These are phyloP conservation scores for Colletotrichum sp. DNA, from an alignment of 2,329 filamentous ascomycete genomes.

Conservation along the genomic window DNA sequence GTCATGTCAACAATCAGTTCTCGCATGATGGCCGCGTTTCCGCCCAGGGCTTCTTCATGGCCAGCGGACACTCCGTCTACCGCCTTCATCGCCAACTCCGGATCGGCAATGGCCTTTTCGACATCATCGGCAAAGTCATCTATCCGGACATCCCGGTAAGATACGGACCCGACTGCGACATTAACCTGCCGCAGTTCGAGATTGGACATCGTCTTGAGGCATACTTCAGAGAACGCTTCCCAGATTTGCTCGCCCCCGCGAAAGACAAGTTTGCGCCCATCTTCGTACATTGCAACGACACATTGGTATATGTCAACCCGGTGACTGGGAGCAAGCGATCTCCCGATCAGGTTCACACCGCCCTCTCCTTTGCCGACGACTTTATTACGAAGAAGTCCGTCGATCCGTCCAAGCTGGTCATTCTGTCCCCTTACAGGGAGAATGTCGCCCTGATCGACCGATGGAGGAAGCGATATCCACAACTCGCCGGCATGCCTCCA, in stretches of 20 bases:
- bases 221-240: not conserved
- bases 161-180: constrained; percentile 12
- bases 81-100: constrained; percentile 24
- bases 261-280: constrained; percentile 6
- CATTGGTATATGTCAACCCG: not conserved
- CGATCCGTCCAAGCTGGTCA: constrained; percentile 6
- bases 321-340: constrained; percentile 9
- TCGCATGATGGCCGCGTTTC: constrained; percentile 13
- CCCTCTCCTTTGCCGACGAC: constrained; percentile 21
- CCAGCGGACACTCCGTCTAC: constrained; percentile 19
- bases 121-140: constrained; percentile 14
- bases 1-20: constrained; percentile 16
- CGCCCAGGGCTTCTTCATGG: constrained; percentile 14
- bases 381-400: constrained; percentile 11
- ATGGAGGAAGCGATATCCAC: constrained; percentile 5
- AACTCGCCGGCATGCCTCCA: constrained; percentile 7
- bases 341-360: constrained; percentile 21
- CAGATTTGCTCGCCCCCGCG: not conserved
- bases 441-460: constrained; percentile 17
- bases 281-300: constrained; percentile 25
- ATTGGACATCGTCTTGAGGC: not conserved
- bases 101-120: constrained; percentile 25
- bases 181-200: not conserved
- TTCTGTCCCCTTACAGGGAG: constrained; percentile 23
- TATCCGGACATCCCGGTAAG: constrained; percentile 16